A percentile compares a stretch with the other conserved stretches of the same genome.
Conservation (phyloP, 1,284 basidiomycete species). For the Trichosporon ovoides region DNA sequence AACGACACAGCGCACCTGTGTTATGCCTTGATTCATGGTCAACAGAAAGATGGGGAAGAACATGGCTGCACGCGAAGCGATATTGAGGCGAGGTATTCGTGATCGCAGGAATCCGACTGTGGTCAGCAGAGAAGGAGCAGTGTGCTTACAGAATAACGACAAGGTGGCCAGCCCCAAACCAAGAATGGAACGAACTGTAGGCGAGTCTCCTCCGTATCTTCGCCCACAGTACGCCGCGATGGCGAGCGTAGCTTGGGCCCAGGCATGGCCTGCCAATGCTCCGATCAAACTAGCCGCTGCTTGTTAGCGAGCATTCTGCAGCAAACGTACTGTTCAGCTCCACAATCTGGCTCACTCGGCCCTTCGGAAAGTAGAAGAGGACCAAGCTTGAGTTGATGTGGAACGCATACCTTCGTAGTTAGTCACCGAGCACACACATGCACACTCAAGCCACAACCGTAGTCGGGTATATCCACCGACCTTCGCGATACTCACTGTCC, state of each 20-base stretch:
- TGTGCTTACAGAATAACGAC: conserved; percentile 39
- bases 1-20: conserved; percentile 14
- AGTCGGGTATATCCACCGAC: neutral
- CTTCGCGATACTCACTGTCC: conserved; percentile 32
- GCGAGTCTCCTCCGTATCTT: conserved; percentile 30
- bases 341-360: conserved; percentile 38
- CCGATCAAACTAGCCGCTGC: conserved; percentile 26
- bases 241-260: conserved; percentile 36
- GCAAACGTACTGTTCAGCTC: conserved; percentile 37
- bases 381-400: conserved; percentile 42
- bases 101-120: conserved; percentile 42
- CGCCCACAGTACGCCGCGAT: conserved; percentile 35
- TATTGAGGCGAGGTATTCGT: conserved; percentile 35
- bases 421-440: neutral
- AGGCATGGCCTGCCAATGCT: conserved; percentile 35
- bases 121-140: neutral
- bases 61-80: conserved; percentile 40
- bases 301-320: neutral
- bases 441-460: neutral
- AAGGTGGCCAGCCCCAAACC: conserved; percentile 39
- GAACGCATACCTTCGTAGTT: conserved; percentile 40
- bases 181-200: conserved; percentile 30
- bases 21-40: conserved; percentile 33
- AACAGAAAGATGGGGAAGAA: conserved; percentile 47
- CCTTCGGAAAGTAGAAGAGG: conserved; percentile 49